Percentiles rank a stretch among this genome's conserved stretches.
These are phyloP conservation scores for Tetrapisispora pingtungensis DNA, from an alignment of 805 yeast genomes.

Conservation along the genomic window DNA sequence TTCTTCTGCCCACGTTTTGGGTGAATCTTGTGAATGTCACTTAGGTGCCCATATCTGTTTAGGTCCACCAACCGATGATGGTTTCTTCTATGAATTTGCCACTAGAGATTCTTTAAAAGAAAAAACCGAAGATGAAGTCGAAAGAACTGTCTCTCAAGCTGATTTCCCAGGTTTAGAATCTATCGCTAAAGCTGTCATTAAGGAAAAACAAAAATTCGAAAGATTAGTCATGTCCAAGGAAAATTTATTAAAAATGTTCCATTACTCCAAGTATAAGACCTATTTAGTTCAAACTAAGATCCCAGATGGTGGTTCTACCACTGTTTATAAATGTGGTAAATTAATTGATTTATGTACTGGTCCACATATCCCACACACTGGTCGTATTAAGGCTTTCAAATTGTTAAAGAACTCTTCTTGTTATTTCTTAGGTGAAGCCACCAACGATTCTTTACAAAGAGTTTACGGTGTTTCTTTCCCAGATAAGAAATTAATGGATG, in stretches of 20 bases:
- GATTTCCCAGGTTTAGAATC: slow-evolving; percentile 81
- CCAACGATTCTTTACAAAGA: slow-evolving; percentile 92
- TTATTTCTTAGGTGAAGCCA: slow-evolving; percentile 87
- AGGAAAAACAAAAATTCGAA: slow-evolving; percentile 91
- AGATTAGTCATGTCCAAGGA: slow-evolving; percentile 89
- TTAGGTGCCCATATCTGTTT: slow-evolving; percentile 85
- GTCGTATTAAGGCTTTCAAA: slow-evolving; percentile 89
- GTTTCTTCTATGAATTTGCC: slow-evolving; percentile 94
- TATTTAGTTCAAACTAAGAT: slow-evolving; percentile 76
- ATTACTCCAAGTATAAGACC: slow-evolving; percentile 92
- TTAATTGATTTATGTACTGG: slow-evolving; percentile 95
- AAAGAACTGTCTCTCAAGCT: slow-evolving; percentile 62
- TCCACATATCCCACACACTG: slow-evolving; percentile 96
- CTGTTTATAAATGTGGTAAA: slow-evolving; percentile 97
- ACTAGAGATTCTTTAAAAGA: slow-evolving; percentile 34
- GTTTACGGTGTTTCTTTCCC: slow-evolving; percentile 98
- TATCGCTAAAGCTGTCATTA: slow-evolving; percentile 80
- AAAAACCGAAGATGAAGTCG: slow-evolving; percentile 61
- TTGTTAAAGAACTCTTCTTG: slow-evolving; percentile 92
- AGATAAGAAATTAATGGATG: slow-evolving; percentile 92
- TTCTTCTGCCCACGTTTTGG: slow-evolving; percentile 94
- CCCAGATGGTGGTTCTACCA: slow-evolving; percentile 92
- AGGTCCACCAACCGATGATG: slow-evolving; percentile 97
- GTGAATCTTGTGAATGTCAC: slow-evolving; percentile 97
- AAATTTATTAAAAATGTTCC: slow-evolving; percentile 83